Evolutionary conservation across 345 rosid species (phyloP).

Genomic region (Populus simonii): DNA sequence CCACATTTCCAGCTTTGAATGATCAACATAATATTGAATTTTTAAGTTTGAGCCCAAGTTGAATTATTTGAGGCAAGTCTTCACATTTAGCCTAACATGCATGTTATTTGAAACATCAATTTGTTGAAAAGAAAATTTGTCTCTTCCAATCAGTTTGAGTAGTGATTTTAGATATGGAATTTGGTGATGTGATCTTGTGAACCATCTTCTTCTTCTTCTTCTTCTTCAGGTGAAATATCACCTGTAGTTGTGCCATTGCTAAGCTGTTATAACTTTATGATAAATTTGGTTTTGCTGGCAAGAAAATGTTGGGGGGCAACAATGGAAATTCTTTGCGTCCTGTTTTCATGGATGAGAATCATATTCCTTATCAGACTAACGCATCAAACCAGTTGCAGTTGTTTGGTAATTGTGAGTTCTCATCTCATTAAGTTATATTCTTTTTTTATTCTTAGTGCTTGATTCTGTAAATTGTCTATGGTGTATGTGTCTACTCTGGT

Average conservation of each 20-base stretch:
- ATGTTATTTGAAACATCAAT: not conserved
- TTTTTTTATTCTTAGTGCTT: slow-evolving; percentile 1
- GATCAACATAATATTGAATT: not conserved
- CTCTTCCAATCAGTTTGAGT: not conserved
- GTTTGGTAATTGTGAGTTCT: slow-evolving; percentile 58
- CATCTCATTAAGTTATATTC: not conserved
- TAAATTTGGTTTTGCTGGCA: slow-evolving; percentile 13
- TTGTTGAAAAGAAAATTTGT: not conserved
- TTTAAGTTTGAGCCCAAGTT: not conserved
- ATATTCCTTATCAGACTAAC: slow-evolving; percentile 56
- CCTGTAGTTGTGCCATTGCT: not conserved
- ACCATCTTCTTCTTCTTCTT: not conserved
- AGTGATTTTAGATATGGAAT: not conserved
- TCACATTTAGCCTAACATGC: not conserved
- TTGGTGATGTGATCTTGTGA: not conserved
- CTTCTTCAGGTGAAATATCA: slow-evolving; percentile 23
- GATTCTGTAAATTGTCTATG: not conserved
- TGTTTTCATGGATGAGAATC: slow-evolving; percentile 47
- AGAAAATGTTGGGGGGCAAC: slow-evolving; percentile 67
- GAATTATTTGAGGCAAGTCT: not conserved
- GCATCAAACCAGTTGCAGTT: slow-evolving; percentile 67
- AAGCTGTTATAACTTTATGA: slow-evolving; percentile 20
- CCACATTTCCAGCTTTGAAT: not conserved
- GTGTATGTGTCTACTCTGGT: not conserved
- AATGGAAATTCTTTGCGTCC: slow-evolving; percentile 52